Evolutionary conservation across 768 basidiomycete genomes (phyloP).

Genomic region (Leccinum subtestaceum): DNA sequence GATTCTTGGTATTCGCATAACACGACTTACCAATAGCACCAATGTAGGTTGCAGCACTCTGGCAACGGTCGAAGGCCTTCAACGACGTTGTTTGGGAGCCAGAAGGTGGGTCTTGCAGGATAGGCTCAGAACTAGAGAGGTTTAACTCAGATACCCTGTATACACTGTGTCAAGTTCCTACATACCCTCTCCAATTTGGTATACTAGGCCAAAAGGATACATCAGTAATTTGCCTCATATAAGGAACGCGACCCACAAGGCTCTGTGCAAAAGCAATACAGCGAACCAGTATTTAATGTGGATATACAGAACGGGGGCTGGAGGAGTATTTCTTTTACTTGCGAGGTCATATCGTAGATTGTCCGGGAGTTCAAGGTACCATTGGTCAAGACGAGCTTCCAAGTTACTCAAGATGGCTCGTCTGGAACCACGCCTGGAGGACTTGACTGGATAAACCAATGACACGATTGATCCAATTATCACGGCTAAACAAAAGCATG

Average conservation of each 20-base stretch:
- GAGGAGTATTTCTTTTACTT: slow-evolving; percentile 50
- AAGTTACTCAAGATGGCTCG: slow-evolving; percentile 50
- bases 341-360: slow-evolving; percentile 57
- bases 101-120: slow-evolving; percentile 39
- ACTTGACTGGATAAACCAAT: slow-evolving; percentile 66
- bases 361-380: slow-evolving; percentile 69
- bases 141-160: neutral
- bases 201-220: slow-evolving; percentile 42
- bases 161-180: slow-evolving; percentile 23
- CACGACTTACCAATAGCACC: slow-evolving; percentile 55
- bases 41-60: slow-evolving; percentile 69
- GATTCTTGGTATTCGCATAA: neutral
- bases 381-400: slow-evolving; percentile 69
- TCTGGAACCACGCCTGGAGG: slow-evolving; percentile 43
- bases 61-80: slow-evolving; percentile 73
- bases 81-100: slow-evolving; percentile 45
- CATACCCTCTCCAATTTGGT: slow-evolving; percentile 72
- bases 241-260: slow-evolving; percentile 57
- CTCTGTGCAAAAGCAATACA: slow-evolving; percentile 70
- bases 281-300: slow-evolving; percentile 77
- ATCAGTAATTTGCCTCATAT: slow-evolving; percentile 8
- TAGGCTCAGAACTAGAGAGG: slow-evolving; percentile 40
- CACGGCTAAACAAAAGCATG: slow-evolving; percentile 43
- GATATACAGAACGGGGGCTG: slow-evolving; percentile 64
- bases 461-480: slow-evolving; percentile 68